Evolutionary conservation across 1,139 yeast species (phyloP).

Genomic region (Pichia sp.): DNA sequence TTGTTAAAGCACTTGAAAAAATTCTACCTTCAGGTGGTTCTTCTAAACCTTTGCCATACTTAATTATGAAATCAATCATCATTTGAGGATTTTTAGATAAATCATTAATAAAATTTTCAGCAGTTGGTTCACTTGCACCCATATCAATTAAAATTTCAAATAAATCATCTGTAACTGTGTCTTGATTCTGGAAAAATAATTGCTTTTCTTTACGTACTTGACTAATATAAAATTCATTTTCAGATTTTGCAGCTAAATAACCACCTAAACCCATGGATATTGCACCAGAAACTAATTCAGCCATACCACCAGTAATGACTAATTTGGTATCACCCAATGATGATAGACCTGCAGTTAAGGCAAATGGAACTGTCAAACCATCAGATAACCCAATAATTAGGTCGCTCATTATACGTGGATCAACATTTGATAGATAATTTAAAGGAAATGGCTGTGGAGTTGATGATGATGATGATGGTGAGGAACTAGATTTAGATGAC

Average conservation of each 20-base stretch:
- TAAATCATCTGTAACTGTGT: constrained; percentile 50
- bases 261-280: constrained; percentile 87
- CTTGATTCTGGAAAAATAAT: constrained; percentile 60
- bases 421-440: constrained; percentile 23
- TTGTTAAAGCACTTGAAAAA: constrained; percentile 67
- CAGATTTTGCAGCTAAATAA: constrained; percentile 74
- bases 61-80: constrained; percentile 65
- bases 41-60: constrained; percentile 69
- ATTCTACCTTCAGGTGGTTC: constrained; percentile 79
- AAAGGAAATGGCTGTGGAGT: constrained; percentile 5
- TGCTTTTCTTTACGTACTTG: constrained; percentile 69
- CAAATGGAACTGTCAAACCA: constrained; percentile 80
- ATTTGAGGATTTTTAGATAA: constrained; percentile 60
- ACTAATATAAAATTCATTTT: constrained; percentile 59
- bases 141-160: constrained; percentile 66
- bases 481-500: not conserved
- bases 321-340: constrained; percentile 68
- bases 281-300: constrained; percentile 76
- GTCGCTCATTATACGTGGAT: constrained; percentile 78
- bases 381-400: constrained; percentile 73
- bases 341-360: constrained; percentile 74
- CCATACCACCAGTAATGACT: constrained; percentile 82
- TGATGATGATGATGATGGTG: not conserved
- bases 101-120: constrained; percentile 59
- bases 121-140: constrained; percentile 63